Percentiles rank a stretch among this genome's conserved stretches.
Evolutionary conservation across 768 basidiomycete genomes (phyloP).

Genomic region (Leccinum uliginosum): DNA sequence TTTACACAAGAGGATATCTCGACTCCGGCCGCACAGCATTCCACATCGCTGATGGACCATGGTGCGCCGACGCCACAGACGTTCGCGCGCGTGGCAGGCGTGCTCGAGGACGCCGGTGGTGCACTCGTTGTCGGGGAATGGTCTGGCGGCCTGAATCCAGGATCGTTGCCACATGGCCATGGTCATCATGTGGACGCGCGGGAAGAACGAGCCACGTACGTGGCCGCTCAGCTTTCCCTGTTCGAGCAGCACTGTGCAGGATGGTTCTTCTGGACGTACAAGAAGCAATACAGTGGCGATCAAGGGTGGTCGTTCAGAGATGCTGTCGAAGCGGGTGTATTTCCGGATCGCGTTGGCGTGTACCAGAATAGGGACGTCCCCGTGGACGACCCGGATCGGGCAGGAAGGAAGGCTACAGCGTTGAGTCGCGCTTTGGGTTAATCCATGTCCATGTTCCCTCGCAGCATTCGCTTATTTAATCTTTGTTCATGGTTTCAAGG

Average conservation of each 20-base stretch:
- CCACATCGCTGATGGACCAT: conserved; percentile 40
- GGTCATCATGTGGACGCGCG: conserved; percentile 32
- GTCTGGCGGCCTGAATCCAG: conserved; percentile 70
- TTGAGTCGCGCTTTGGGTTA: conserved; percentile 33
- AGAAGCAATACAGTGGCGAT: conserved; percentile 63
- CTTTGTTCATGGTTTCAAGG: conserved; percentile 22
- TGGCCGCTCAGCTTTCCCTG: conserved; percentile 59
- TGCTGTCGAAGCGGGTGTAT: conserved; percentile 56
- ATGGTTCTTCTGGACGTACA: conserved; percentile 85
- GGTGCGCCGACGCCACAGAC: conserved; percentile 37
- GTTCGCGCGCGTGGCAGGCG: conserved; percentile 36
- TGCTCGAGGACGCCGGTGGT: conserved; percentile 39
- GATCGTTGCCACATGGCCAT: conserved; percentile 44
- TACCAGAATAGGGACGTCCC: conserved; percentile 19
- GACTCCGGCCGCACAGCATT: conserved; percentile 53
- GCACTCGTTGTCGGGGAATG: conserved; percentile 72
- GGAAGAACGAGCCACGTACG: conserved; percentile 43
- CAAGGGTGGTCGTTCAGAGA: conserved; percentile 72
- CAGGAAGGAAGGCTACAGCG: conserved; percentile 26
- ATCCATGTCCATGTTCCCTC: conserved; percentile 5
- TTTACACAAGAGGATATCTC: conserved; percentile 58
- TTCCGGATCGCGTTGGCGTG: conserved; percentile 52
- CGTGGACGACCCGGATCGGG: conserved; percentile 18
- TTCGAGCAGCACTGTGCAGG: conserved; percentile 65
- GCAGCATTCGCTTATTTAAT: conserved; percentile 14